Base-by-base conservation (phyloP, 2,329 filamentous ascomycete species). In the Fusarium vanettenii region DNA sequence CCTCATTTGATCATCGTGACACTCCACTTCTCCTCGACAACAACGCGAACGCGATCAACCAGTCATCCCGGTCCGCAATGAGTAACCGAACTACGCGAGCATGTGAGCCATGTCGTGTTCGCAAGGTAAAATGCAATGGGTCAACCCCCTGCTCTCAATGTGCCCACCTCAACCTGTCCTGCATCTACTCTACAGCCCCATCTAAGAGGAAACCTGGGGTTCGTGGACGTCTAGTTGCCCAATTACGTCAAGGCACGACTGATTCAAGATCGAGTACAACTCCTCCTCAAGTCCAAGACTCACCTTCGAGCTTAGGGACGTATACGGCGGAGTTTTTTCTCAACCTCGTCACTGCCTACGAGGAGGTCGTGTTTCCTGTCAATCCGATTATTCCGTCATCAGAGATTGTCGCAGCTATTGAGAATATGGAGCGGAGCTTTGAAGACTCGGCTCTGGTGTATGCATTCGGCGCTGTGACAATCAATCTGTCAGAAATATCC, bases 61-160 rank as follows among this genome's bases (percentile, higher is more conserved):
- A 52, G 48, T 48, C 43, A 48, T 48, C 27, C 29, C 52, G 8
- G 29, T 48, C 22, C 43, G 11, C 27, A 39, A 74, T 74, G 72
- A 61, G 16, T 39, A 37, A 25, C 31, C 70, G 76, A 48, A 55
- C 72, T 41, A 71, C 78, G 45, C 79, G 78, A 52, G 83, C 83
- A 64, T 84, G 83, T 73, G 82, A 84, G 67, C 81, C 81, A 56
- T 84, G 83, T 70, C 81, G 83, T 41, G 74, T 84, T 61, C 81
- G 83, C 60, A 84, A 84, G 70, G 83, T 84, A 39, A 80, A 79
- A 62, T 84, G 83, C 73, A 83, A 80, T 56, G 81, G 73, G 8
- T 50, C 52, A 5, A 56, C 73, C 48, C 83, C 83, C 1, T 84
- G 83, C 62, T 80, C 80, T 1, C 82, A 84, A 59, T 84, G 83